Evolutionary conservation across 257 asterid genomes (phyloP).

Genomic region (Verbena officinalis): DNA sequence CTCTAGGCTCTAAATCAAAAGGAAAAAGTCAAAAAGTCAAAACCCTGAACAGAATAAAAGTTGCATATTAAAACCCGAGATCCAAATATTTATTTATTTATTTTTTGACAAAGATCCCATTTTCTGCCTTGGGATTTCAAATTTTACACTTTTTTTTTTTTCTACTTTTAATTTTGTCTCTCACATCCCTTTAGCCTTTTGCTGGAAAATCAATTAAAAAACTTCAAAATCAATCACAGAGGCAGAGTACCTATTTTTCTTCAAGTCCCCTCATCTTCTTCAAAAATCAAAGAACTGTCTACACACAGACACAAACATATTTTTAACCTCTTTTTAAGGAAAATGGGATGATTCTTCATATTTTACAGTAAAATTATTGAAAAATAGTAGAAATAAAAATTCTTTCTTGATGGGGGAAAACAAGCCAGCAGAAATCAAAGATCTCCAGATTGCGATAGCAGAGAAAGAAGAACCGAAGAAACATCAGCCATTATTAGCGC

Average conservation of each 20-base stretch:
- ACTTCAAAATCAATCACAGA: constrained; percentile 24
- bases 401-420: constrained; percentile 30
- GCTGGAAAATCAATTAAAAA: constrained; percentile 7
- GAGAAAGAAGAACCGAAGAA: constrained; percentile 55
- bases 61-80: not conserved
- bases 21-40: constrained; percentile 44
- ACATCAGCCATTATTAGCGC: constrained; percentile 41
- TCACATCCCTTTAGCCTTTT: constrained; percentile 25
- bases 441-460: constrained; percentile 44
- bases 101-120: constrained; percentile 45
- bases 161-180: too few relatives aligned
- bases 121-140: constrained; percentile 56
- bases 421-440: constrained; percentile 41
- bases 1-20: constrained; percentile 31
- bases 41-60: constrained; percentile 37
- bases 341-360: constrained; percentile 5
- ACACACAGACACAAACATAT: not conserved
- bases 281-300: constrained; percentile 20
- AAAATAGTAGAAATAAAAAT: not conserved
- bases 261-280: constrained; percentile 33
- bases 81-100: constrained; percentile 17
- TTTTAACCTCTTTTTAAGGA: not conserved
- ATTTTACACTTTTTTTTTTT: constrained; percentile 33
- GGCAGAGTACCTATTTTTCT: constrained; percentile 15
- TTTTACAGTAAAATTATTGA: not conserved